Evolutionary conservation across 495 filamentous ascomycete species (phyloP).

Genomic region (Tetracladium marchalianum): DNA sequence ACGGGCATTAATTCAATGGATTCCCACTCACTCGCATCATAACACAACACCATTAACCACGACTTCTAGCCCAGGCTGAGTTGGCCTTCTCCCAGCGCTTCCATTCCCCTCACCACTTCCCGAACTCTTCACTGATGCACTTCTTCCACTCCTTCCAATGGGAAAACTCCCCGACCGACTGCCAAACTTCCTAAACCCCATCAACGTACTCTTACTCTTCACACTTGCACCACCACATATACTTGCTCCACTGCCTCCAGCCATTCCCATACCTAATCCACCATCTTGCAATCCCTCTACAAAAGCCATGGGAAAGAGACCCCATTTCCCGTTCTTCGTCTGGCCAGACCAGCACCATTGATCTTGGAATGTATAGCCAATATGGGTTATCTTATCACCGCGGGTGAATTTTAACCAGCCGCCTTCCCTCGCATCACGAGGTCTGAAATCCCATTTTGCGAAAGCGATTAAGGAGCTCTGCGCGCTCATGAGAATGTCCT

Average conservation of each 20-base stretch:
- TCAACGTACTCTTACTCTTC: too few relatives aligned
- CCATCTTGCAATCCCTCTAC: conserved; percentile 11
- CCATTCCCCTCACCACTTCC: too few relatives aligned
- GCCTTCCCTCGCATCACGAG: conserved; percentile 26
- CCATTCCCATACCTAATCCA: neutral
- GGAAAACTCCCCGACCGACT: too few relatives aligned
- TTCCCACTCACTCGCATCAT: too few relatives aligned
- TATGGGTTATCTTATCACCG: conserved; percentile 30
- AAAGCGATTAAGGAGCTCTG: conserved; percentile 26
- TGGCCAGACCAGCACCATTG: conserved; percentile 39
- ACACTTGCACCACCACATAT: too few relatives aligned
- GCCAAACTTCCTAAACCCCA: too few relatives aligned
- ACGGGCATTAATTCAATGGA: too few relatives aligned
- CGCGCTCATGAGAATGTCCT: conserved; percentile 26
- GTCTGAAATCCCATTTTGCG: conserved; percentile 35
- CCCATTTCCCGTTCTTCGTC: conserved; percentile 32
- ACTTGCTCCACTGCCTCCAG: neutral
- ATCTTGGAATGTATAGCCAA: conserved; percentile 23
- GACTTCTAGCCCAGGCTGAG: too few relatives aligned
- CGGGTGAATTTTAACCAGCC: conserved; percentile 32
- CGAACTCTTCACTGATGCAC: too few relatives aligned
- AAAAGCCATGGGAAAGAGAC: conserved; percentile 29
- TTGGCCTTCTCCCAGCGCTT: too few relatives aligned
- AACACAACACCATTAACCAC: too few relatives aligned
- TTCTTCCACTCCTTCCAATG: too few relatives aligned